Conservation (phyloP, 495 filamentous ascomycete species). For the Letharia lupina region DNA sequence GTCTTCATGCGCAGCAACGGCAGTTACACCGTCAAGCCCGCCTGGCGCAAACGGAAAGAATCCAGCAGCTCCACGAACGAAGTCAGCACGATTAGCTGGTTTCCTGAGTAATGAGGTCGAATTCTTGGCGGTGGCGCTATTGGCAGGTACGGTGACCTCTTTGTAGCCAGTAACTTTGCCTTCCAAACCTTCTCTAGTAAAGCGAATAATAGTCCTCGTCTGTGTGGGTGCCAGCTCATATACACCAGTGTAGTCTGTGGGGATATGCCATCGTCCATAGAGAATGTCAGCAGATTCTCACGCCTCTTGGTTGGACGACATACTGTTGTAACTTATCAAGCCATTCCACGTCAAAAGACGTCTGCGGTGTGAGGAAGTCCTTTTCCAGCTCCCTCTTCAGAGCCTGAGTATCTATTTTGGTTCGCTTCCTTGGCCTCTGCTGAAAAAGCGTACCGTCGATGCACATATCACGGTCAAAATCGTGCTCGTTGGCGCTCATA, state of each 20-base stretch:
- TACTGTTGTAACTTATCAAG: constrained; percentile 78
- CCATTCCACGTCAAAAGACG: constrained; percentile 71
- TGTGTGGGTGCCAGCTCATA: constrained; percentile 86
- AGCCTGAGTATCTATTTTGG: constrained; percentile 45
- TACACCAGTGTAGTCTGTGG: constrained; percentile 65
- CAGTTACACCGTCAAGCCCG: constrained; percentile 79
- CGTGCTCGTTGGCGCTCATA: constrained; percentile 7
- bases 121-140: constrained; percentile 88
- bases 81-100: constrained; percentile 79
- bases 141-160: constrained; percentile 87
- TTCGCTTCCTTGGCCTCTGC: constrained; percentile 50
- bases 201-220: constrained; percentile 84
- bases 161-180: constrained; percentile 89
- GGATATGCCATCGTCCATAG: constrained; percentile 67
- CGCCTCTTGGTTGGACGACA: constrained; percentile 11
- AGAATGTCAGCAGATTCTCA: constrained; percentile 20
- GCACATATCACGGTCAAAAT: constrained; percentile 24
- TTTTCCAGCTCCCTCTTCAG: constrained; percentile 62
- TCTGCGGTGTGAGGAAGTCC: constrained; percentile 70
- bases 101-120: constrained; percentile 86
- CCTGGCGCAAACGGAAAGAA: constrained; percentile 96
- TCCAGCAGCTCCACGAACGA: constrained; percentile 88
- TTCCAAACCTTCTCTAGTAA: constrained; percentile 85
- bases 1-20: constrained; percentile 66
- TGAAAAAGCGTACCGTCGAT: constrained; percentile 52